Conservation (phyloP, 495 filamentous ascomycete species). For the Terfezia claveryi region DNA sequence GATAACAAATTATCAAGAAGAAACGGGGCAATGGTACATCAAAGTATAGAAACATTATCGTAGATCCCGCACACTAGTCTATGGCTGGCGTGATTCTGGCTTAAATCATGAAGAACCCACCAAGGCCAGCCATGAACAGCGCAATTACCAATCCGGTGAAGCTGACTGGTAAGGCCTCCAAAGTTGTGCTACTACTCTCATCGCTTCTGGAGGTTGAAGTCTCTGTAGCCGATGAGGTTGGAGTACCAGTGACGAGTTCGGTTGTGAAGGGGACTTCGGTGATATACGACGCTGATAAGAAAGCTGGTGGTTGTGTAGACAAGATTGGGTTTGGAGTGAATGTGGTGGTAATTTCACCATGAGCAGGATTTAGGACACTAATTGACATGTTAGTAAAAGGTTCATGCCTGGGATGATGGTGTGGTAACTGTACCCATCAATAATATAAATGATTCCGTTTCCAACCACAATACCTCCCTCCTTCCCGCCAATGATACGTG, state of each 20-base stretch:
- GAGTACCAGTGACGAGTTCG: constrained; percentile 16
- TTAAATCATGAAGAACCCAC: no score
- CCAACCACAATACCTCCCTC: constrained; percentile 34
- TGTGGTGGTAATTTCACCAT: background rate
- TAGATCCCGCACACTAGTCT: no score
- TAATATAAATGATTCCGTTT: constrained; percentile 47
- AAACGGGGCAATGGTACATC: no score
- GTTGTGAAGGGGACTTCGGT: constrained; percentile 27
- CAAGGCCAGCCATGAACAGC: no score
- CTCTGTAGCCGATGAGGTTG: constrained; percentile 9
- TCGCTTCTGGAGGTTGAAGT: no score
- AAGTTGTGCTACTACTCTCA: no score
- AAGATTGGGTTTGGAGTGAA: constrained; percentile 2
- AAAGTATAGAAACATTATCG: no score
- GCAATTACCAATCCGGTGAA: no score
- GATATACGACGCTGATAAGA: constrained; percentile 27
- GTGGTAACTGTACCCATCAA: constrained; percentile 27
- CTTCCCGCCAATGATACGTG: constrained; percentile 25
- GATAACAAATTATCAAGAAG: no score
- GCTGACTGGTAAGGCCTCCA: no score
- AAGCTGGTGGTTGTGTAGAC: constrained; percentile 27
- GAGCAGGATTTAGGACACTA: background rate
- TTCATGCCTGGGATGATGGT: background rate
- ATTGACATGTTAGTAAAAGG: background rate
- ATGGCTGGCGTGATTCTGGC: no score